Evolutionary conservation across 139 green algal species (phyloP), one percentile per base, ranked within the genome.

Genomic region (Microglena sp.): DNA sequence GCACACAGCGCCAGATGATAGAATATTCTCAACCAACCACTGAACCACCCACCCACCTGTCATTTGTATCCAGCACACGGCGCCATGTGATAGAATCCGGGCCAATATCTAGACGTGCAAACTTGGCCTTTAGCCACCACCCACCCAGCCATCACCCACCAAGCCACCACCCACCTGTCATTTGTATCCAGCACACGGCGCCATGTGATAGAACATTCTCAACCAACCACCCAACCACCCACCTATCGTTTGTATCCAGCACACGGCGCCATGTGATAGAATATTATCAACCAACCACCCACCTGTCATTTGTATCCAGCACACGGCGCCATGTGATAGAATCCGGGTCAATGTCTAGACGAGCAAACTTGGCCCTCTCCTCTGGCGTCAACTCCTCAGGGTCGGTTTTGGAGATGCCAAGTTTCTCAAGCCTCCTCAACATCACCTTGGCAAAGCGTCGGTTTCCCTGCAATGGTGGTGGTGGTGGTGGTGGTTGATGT

Each of bases 51-150:
- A 94, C 68, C 0, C 45, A 94, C 68, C 94, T 80, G 81, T 99
- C 93, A 65, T 99, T 99, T 67, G 83, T 90, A 79, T 99, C 94
- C 67, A 99, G 62, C 43, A 99, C 94, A 1, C 94, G 83, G n/a
- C 87, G 81, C 94, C 94, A 99, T 6, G 85, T 96, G 77, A 99
- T 88, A 46, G 72, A 78, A 15, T 69, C 71, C 22, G 81, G 83
- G 77, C 96, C 93, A 21, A 99, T 90, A 79, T 98, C 90, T 60
- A 99, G 82, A 0, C 93, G 79, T 45, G 71, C 84, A 78, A 98
- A 98, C 30, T 27, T n/a, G n/a, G n/a, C n/a, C n/a, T n/a, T n/a
- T n/a, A n/a, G n/a, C n/a, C n/a, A n/a, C n/a, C n/a, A n/a, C n/a
- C n/a, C n/a, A n/a, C n/a, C n/a, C n/a, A n/a, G n/a, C n/a, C n/a